Conservation (phyloP, 2,329 filamentous ascomycete genomes). For the Colletotrichum camelliae region DNA sequence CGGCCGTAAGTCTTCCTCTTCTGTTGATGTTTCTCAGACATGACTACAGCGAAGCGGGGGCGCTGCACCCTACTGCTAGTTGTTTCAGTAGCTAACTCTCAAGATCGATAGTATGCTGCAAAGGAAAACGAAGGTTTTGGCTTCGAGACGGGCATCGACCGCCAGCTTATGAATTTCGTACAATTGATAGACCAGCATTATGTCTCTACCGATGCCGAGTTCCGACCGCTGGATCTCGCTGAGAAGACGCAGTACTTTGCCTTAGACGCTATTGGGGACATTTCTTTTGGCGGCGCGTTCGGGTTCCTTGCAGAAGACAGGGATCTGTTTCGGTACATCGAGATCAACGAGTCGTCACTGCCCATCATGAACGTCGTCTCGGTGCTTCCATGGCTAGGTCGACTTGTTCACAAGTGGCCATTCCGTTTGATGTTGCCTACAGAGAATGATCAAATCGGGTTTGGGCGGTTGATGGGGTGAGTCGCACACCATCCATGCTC, state of each 20-base stretch:
- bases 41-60: not conserved
- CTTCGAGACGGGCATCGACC: slow-evolving; percentile 45
- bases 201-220: slow-evolving; percentile 37
- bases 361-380: slow-evolving; percentile 48
- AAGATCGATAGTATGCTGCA: slow-evolving; percentile 48
- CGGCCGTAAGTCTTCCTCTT: slow-evolving; percentile 38
- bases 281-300: slow-evolving; percentile 58
- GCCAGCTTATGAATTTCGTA: slow-evolving; percentile 44
- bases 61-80: not conserved
- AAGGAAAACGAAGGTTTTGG: slow-evolving; percentile 51
- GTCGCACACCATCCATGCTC: not conserved
- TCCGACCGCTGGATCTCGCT: slow-evolving; percentile 51
- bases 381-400: slow-evolving; percentile 45
- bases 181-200: slow-evolving; percentile 54
- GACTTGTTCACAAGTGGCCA: slow-evolving; percentile 44
- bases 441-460: slow-evolving; percentile 41
- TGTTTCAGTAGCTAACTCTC: not conserved
- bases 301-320: slow-evolving; percentile 54
- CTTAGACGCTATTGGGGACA: slow-evolving; percentile 57
- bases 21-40: not conserved
- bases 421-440: slow-evolving; percentile 46
- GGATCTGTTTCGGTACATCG: slow-evolving; percentile 52
- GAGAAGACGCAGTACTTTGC: slow-evolving; percentile 57
- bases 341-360: slow-evolving; percentile 46
- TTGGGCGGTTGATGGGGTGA: slow-evolving; percentile 41